These are phyloP conservation scores for Polyporus tsugae DNA, from an alignment of 1,284 basidiomycete genomes.

Conservation along the genomic window DNA sequence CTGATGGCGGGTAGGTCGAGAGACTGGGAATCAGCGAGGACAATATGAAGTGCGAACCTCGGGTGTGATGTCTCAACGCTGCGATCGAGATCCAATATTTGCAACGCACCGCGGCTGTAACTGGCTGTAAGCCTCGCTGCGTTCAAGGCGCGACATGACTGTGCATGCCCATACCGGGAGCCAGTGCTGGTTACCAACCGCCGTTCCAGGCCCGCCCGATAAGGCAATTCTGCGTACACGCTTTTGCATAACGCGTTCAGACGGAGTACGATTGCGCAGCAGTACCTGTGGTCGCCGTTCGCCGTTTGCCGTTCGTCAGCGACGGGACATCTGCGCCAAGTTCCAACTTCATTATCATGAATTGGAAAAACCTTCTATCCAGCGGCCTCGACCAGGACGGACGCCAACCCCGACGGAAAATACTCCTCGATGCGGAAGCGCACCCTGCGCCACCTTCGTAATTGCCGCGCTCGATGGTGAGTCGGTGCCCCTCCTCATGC, in stretches of 20 bases:
- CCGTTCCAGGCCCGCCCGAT: background rate
- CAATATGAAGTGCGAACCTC: background rate
- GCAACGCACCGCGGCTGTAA: background rate
- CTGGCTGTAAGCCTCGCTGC: background rate
- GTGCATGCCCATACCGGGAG: background rate
- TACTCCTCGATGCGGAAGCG: background rate
- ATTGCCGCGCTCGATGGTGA: background rate
- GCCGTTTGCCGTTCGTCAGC: background rate
- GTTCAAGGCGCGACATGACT: background rate
- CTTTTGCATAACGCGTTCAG: background rate
- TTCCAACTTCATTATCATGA: background rate
- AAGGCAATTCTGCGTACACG: background rate
- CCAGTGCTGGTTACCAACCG: background rate
- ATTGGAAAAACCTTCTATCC: background rate
- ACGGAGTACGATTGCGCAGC: background rate
- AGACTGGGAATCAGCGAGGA: background rate
- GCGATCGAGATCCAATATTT: slow-evolving; percentile 5
- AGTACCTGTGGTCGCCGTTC: background rate
- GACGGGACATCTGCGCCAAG: background rate
- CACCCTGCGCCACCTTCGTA: background rate
- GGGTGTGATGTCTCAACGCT: background rate
- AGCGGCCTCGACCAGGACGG: background rate
- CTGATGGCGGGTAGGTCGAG: background rate
- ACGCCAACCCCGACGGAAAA: background rate
- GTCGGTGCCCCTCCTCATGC: background rate